phyloP scores from a whole-genome alignment of 371 early-diverging fungal species.

The Apophysomyces trapeziformis region DNA sequence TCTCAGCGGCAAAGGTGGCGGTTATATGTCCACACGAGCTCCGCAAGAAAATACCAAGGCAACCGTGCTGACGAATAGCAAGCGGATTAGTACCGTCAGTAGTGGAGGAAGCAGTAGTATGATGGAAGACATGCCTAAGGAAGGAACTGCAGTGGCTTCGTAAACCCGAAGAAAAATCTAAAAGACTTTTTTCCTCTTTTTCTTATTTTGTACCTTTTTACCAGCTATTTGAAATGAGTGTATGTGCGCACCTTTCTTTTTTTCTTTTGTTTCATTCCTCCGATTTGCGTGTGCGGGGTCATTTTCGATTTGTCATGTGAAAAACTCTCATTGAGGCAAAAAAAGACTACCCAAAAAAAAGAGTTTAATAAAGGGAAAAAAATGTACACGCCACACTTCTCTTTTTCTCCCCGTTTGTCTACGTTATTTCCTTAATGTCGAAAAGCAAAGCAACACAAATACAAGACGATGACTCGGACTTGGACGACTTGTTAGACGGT shows the following conservation, averaged over 20 bases:
- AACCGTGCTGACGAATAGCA: conserved; percentile 1
- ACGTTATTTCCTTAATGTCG: conserved; percentile 8
- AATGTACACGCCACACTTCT: neutral
- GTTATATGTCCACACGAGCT: conserved; percentile 34
- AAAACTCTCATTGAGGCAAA: neutral
- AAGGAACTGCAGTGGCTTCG: conserved; percentile 11
- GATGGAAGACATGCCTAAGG: conserved; percentile 22
- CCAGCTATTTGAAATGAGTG: neutral
- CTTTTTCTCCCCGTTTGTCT: conserved; percentile 2
- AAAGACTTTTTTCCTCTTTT: neutral
- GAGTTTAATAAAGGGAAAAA: no score
- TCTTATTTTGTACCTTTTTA: no score
- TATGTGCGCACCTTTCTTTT: conserved; percentile 3
- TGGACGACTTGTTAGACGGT: conserved; percentile 71
- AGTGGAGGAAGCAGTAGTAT: conserved; percentile 27
- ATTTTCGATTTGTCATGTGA: no score
- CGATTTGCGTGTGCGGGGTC: no score
- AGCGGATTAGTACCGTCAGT: conserved; percentile 21
- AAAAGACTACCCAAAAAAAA: no score
- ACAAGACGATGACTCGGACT: conserved; percentile 57
- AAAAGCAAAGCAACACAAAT: conserved; percentile 25
- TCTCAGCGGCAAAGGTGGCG: conserved; percentile 52
- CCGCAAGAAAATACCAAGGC: conserved; percentile 1
- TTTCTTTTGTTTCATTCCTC: conserved; percentile 12
- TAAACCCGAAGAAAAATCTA: neutral